A percentile compares a stretch with the other conserved stretches of the same genome.
These are phyloP conservation scores for Betula pendula DNA, from an alignment of 306 rosid genomes.

Conservation along the genomic window DNA sequence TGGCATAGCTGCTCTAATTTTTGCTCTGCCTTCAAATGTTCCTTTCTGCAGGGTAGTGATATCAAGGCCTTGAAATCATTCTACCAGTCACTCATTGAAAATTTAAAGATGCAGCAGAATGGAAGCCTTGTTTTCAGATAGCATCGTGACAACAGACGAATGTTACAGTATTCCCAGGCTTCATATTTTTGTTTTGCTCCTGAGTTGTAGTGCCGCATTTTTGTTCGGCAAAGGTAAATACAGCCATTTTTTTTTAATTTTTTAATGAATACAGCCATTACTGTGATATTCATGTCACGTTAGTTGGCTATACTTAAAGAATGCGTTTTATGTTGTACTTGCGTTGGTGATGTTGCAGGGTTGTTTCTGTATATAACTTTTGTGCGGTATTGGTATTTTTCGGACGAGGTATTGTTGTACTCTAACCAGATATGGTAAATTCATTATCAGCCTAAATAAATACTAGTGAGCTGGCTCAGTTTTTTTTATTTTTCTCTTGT, in stretches of 20 bases:
- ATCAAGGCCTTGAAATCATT: slow-evolving; percentile 77
- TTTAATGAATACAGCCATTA: too few species aligned
- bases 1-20: slow-evolving; percentile 10
- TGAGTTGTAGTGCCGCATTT: slow-evolving; percentile 35
- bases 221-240: slow-evolving; percentile 53
- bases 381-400: slow-evolving; percentile 38
- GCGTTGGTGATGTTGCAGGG: slow-evolving; percentile 52
- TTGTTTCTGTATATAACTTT: slow-evolving; percentile 62
- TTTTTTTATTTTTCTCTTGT: not conserved
- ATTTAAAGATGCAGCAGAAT: slow-evolving; percentile 75
- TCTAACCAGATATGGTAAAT: slow-evolving; percentile 31
- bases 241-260: too few species aligned
- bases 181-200: slow-evolving; percentile 27
- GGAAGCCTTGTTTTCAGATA: slow-evolving; percentile 90
- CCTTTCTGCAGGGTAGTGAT: slow-evolving; percentile 71
- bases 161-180: slow-evolving; percentile 13
- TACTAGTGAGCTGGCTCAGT: slow-evolving; percentile 22
- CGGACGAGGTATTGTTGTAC: slow-evolving; percentile 46
- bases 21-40: slow-evolving; percentile 13
- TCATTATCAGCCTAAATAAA: slow-evolving; percentile 31
- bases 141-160: slow-evolving; percentile 44
- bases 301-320: not conserved
- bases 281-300: slow-evolving; percentile 4
- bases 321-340: not conserved
- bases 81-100: slow-evolving; percentile 78